Conservation (phyloP, 2,329 filamentous ascomycete species). For the Pseudogymnoascus sp. region DNA sequence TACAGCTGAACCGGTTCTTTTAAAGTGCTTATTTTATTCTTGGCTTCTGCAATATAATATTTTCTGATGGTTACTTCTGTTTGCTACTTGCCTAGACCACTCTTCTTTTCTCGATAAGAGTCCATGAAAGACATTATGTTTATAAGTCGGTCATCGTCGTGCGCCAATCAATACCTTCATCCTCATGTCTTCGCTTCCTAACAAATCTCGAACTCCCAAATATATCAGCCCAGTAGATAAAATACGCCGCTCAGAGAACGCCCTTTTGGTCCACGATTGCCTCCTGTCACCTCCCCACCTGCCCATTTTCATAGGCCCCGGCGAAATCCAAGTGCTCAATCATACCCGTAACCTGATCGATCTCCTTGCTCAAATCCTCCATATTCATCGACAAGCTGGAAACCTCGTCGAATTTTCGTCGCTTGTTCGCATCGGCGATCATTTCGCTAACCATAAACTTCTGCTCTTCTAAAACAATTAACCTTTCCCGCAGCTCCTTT, state of each 20-base stretch:
- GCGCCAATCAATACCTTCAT: background rate
- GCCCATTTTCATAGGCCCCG: constrained; percentile 21
- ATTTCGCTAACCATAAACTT: constrained; percentile 64
- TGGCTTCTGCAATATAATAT: constrained; percentile 1
- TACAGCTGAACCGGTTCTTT: background rate
- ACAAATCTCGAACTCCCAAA: constrained; percentile 3
- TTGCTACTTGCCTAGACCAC: background rate
- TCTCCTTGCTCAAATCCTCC: constrained; percentile 56
- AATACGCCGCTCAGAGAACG: background rate
- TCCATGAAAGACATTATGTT: constrained; percentile 1
- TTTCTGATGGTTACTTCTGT: background rate
- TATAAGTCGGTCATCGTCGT: constrained; percentile 5
- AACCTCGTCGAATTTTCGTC: constrained; percentile 62
- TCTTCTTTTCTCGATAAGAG: background rate
- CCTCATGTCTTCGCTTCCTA: background rate
- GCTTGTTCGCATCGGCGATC: constrained; percentile 58
- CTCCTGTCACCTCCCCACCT: background rate
- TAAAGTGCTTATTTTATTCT: constrained; percentile 2
- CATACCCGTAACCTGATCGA: constrained; percentile 52
- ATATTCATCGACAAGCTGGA: constrained; percentile 53
- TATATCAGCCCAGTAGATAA: background rate
- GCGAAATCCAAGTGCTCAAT: constrained; percentile 44
- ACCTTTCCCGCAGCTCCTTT: constrained; percentile 54
- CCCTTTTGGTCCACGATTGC: background rate
- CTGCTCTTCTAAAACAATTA: constrained; percentile 65